Base-by-base conservation (phyloP, 2,329 filamentous ascomycete genomes). In the Aspergillus chevalieri region DNA sequence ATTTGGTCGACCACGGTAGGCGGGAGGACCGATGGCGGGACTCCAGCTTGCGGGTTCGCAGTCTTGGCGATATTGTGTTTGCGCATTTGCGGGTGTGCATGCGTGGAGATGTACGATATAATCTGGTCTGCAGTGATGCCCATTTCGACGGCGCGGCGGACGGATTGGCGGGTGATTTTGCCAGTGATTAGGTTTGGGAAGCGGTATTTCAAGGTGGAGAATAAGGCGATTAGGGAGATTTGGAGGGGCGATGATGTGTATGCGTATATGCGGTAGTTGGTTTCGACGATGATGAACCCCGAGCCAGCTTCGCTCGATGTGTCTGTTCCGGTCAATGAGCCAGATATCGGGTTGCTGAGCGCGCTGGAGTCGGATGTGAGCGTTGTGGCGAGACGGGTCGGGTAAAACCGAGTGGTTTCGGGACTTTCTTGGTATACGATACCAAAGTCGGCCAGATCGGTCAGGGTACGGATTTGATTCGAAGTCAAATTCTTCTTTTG, bases 1-100 rank as follows among this genome's bases (percentile, higher is more conserved):
- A 98, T 96, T 75, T 98, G 93, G 70, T 98, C 93, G 55, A 96
- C 89, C 14, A 98, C 93, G 0, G 94, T 97, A 0, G 93, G 91
- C 1, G 94, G 93, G 2, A 98, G 79, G 14, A 95, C 82, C 1
- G 91, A 87, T 0, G 70, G 63, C 2, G 70, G 62, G 10, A 70
- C 56, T 3, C 68, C 66, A 3, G 62, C 54, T 17, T 61, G 60
- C 21, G 66, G 79, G 61, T 44, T 76, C 57, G 22, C 67, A 39
- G 64, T 64, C 50, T 66, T 66, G 43, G 59, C 61, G 19, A 56
- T 64, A 51, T 68, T 68, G 41, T 81, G 78, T 54, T 86, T 85
- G 60, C 86, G 84, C 82, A 98, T 89, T 69, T 97, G 89, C 42
- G 94, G 90, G 72, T 98, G 93, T 0, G 93, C 93, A 71, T 98